These are phyloP conservation scores for Emericellopsis cladophorae DNA, from an alignment of 2,329 filamentous ascomycete species.

Conservation along the genomic window DNA sequence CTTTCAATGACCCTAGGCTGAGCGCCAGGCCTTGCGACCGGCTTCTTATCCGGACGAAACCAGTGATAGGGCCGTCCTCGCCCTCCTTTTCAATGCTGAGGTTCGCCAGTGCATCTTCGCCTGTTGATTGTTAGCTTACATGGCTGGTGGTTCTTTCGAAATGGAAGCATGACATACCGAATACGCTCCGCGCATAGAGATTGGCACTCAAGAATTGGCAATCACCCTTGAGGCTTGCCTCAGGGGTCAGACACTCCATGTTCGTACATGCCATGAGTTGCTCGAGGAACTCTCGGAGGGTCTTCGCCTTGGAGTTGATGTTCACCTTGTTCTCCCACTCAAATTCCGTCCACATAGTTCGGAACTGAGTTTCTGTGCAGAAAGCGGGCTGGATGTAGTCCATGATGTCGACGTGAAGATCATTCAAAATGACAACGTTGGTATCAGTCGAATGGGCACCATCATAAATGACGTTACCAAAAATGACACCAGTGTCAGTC, in stretches of 20 bases:
- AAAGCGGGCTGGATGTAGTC: constrained; percentile 97
- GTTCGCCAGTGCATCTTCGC: constrained; percentile 95
- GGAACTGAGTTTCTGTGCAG: constrained; percentile 96
- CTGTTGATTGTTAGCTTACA: constrained; percentile 32
- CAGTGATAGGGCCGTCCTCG: constrained; percentile 87
- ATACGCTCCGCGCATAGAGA: constrained; percentile 90
- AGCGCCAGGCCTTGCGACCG: constrained; percentile 89
- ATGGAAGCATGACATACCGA: constrained; percentile 54
- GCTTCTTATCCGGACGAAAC: constrained; percentile 95
- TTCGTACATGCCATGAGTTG: constrained; percentile 96
- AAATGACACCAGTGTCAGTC: constrained; percentile 96
- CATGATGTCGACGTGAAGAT: constrained; percentile 98
- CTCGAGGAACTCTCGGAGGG: constrained; percentile 79
- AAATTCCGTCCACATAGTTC: constrained; percentile 99
- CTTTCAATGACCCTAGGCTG: constrained; percentile 88
- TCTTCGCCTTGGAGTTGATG: constrained; percentile 95
- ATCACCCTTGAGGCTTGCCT: constrained; percentile 91
- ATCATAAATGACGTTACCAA: constrained; percentile 97
- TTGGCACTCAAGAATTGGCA: constrained; percentile 98
- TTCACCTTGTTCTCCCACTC: constrained; percentile 99
- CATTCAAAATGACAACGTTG: constrained; percentile 95
- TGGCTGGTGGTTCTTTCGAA: background rate
- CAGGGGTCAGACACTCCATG: constrained; percentile 95
- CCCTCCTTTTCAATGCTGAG: constrained; percentile 96
- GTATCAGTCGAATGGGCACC: constrained; percentile 84